Conservation (phyloP, 164 flowering plant species). For the Magnolia sinica region DNA sequence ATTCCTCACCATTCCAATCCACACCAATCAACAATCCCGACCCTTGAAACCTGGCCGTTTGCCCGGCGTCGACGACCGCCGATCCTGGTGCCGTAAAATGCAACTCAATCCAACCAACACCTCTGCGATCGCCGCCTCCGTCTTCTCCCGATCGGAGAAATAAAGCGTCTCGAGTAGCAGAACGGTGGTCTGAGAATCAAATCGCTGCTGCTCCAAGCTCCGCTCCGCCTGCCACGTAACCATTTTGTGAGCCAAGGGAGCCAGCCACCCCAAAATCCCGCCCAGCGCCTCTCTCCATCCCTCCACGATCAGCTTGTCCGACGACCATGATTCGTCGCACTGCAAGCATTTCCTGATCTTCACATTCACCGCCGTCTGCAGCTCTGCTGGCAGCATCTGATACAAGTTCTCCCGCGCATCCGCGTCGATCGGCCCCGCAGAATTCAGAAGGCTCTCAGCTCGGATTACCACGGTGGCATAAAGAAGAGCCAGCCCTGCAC, state of each 20-base stretch:
- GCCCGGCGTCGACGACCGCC: background rate
- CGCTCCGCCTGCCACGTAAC: conserved; percentile 67
- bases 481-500: conserved; percentile 52
- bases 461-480: conserved; percentile 64
- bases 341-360: conserved; percentile 35
- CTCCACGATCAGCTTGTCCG: conserved; percentile 16
- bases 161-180: conserved; percentile 71
- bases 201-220: conserved; percentile 50
- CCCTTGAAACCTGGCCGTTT: background rate
- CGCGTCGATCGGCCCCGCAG: conserved; percentile 24
- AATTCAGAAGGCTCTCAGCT: conserved; percentile 35
- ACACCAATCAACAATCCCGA: background rate
- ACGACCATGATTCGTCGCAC: conserved; percentile 32
- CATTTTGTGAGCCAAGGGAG: conserved; percentile 69
- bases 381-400: conserved; percentile 51
- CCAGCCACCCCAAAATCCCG: conserved; percentile 62
- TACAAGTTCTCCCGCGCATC: conserved; percentile 43
- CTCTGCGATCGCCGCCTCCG: conserved; percentile 76
- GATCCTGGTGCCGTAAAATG: conserved; percentile 37
- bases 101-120: conserved; percentile 74
- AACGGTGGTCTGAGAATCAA: conserved; percentile 45
- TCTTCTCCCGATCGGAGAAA: conserved; percentile 68
- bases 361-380: conserved; percentile 34
- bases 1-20: no score
- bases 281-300: conserved; percentile 52